These are phyloP conservation scores for Podaxis sp. DNA, from an alignment of 768 basidiomycete species.

Conservation along the genomic window DNA sequence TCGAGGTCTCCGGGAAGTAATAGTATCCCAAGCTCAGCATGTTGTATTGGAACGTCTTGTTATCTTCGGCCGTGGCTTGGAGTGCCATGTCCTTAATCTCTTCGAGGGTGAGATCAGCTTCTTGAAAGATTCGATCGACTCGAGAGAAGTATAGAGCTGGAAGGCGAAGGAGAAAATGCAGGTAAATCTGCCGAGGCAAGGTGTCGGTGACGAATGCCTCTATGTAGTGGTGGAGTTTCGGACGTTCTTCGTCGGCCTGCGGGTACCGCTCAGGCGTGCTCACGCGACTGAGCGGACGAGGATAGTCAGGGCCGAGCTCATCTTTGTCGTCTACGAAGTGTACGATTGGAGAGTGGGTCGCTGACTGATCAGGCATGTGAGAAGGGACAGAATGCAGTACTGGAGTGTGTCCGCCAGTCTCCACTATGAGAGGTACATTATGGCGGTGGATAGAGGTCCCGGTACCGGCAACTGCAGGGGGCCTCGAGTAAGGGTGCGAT, in stretches of 20 bases:
- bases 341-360: neutral
- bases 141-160: constrained; percentile 67
- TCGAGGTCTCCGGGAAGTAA: constrained; percentile 11
- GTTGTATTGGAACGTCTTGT: constrained; percentile 5
- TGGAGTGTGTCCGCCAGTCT: neutral
- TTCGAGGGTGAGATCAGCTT: constrained; percentile 57
- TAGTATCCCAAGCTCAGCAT: constrained; percentile 5
- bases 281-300: neutral
- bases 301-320: neutral
- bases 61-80: constrained; percentile 19
- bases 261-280: neutral
- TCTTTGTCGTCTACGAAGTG: neutral
- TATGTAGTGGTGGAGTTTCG: neutral
- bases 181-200: constrained; percentile 29
- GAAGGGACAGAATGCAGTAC: neutral
- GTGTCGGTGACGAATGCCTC: constrained; percentile 15
- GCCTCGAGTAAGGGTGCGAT: neutral
- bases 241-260: neutral
- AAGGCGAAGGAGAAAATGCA: constrained; percentile 48
- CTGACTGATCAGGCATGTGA: neutral
- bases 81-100: constrained; percentile 51
- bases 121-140: constrained; percentile 62
- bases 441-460: neutral
- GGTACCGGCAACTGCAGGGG: neutral
- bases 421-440: neutral